Conservation (phyloP, 306 rosid genomes). For the Acacia crassicarpa region DNA sequence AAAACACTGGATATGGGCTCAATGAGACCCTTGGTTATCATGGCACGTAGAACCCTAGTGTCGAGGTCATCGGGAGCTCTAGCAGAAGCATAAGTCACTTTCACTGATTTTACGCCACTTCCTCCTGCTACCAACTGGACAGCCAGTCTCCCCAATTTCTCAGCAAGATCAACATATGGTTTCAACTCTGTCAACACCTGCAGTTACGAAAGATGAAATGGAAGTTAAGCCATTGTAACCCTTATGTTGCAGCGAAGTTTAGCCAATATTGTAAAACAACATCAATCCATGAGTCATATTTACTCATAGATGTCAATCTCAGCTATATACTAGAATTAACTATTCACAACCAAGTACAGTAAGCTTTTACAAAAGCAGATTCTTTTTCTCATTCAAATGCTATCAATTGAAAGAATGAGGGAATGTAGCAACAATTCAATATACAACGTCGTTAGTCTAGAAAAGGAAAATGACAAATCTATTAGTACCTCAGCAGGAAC, state of each 20-base stretch:
- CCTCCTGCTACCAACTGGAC: conserved; percentile 98
- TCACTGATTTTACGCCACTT: conserved; percentile 89
- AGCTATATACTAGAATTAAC: background rate
- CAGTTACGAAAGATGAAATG: conserved; percentile 23
- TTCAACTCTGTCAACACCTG: conserved; percentile 86
- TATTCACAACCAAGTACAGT: background rate
- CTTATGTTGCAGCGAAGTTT: background rate
- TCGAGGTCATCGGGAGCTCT: conserved; percentile 98
- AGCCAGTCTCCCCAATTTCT: conserved; percentile 92
- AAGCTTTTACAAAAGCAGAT: background rate
- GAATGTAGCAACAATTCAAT: background rate
- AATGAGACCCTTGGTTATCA: conserved; percentile 95
- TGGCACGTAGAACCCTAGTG: conserved; percentile 96
- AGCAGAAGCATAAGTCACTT: conserved; percentile 82
- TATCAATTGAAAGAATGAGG: background rate
- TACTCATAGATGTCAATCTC: background rate
- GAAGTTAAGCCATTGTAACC: background rate
- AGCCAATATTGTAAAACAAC: background rate
- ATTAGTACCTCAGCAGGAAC: conserved; percentile 90
- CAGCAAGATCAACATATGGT: conserved; percentile 91
- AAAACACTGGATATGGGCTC: conserved; percentile 94
- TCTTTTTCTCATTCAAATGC: background rate
- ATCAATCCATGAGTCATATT: conserved; percentile 10
- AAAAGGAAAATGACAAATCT: background rate
- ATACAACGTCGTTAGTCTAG: background rate